phyloP scores from a whole-genome alignment of 441 rosid genomes.

The Euphorbia celastroides region DNA sequence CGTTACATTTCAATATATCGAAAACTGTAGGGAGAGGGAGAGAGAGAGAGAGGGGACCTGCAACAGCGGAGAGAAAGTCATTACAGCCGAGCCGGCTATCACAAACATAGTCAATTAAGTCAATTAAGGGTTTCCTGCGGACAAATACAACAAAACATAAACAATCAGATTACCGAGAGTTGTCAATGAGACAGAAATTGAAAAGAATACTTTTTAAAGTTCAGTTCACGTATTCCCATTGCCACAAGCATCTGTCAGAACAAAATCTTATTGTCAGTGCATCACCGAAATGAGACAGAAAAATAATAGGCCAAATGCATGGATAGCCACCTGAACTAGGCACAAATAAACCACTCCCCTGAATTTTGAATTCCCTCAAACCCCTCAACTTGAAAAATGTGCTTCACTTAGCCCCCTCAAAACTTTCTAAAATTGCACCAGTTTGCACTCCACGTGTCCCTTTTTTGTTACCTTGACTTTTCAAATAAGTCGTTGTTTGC shows the following conservation, averaged over 20 bases:
- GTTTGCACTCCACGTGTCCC: too few species aligned
- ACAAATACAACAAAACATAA: constrained; percentile 5
- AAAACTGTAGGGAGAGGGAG: constrained; percentile 5
- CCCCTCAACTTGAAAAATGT: too few species aligned
- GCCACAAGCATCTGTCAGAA: constrained; percentile 58
- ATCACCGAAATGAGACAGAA: constrained; percentile 14
- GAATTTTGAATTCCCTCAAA: too few species aligned
- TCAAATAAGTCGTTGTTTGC: too few species aligned
- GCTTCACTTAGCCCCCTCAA: too few species aligned
- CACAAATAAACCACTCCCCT: too few species aligned
- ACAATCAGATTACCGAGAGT: not conserved
- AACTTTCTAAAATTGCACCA: too few species aligned
- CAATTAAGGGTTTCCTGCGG: constrained; percentile 50
- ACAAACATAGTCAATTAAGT: constrained; percentile 68
- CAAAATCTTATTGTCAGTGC: constrained; percentile 14
- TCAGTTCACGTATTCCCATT: constrained; percentile 79
- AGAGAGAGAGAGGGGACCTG: constrained; percentile 40
- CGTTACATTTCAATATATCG: too few species aligned
- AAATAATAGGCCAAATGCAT: too few species aligned
- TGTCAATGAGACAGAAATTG: constrained; percentile 4
- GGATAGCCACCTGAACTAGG: too few species aligned
- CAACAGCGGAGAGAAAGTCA: constrained; percentile 66
- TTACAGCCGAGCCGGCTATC: constrained; percentile 57
- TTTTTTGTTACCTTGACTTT: too few species aligned
- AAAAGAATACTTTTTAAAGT: constrained; percentile 66